These are phyloP conservation scores for Nicotiana sylvestris DNA, from an alignment of 257 asterid genomes.

Conservation along the genomic window DNA sequence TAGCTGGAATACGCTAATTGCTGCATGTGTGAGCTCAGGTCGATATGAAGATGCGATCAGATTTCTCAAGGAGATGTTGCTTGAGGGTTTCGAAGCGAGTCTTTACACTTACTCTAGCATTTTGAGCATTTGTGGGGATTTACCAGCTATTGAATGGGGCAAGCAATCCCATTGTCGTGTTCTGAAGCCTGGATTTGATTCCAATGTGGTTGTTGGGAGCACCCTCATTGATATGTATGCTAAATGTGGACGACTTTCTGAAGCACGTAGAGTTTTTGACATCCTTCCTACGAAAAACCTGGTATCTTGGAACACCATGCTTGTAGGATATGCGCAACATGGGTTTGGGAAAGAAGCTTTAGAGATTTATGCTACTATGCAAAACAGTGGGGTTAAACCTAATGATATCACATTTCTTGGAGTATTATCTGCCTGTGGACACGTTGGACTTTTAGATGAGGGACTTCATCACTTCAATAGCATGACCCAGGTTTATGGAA, in stretches of 20 bases:
- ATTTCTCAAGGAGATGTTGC: conserved; percentile 38
- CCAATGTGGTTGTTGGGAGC: conserved; percentile 69
- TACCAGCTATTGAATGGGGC: conserved; percentile 77
- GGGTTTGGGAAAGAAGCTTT: conserved; percentile 70
- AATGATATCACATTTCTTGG: conserved; percentile 58
- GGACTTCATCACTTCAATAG: conserved; percentile 52
- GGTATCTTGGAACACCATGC: conserved; percentile 78
- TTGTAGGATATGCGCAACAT: conserved; percentile 71
- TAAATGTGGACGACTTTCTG: conserved; percentile 57
- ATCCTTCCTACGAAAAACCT: conserved; percentile 44
- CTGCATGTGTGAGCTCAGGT: conserved; percentile 45
- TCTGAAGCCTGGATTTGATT: conserved; percentile 52
- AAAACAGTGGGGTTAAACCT: conserved; percentile 37
- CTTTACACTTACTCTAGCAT: conserved; percentile 63
- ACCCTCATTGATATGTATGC: conserved; percentile 75
- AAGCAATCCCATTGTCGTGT: conserved; percentile 61
- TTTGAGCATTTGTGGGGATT: conserved; percentile 64
- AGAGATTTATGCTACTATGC: conserved; percentile 54
- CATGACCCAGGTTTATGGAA: conserved; percentile 46
- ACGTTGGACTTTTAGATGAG: conserved; percentile 55
- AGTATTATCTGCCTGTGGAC: conserved; percentile 68
- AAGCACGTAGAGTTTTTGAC: conserved; percentile 57
- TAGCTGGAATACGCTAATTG: conserved; percentile 62
- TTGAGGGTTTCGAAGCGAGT: conserved; percentile 45
- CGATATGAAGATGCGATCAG: conserved; percentile 34